phyloP scores from a whole-genome alignment of 2,329 filamentous ascomycete species.

The Alternaria solani region DNA sequence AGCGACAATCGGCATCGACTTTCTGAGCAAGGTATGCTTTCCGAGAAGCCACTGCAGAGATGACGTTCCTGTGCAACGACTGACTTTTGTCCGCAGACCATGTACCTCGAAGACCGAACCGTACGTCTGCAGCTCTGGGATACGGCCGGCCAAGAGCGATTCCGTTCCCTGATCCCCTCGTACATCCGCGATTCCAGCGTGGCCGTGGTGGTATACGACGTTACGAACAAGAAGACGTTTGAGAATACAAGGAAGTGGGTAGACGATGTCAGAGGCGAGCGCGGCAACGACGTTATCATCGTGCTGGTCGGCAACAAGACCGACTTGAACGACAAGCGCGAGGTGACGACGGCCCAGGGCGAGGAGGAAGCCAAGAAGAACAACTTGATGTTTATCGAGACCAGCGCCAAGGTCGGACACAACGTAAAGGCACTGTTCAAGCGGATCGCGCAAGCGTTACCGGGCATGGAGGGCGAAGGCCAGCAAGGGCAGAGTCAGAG shows the following conservation, averaged over 20 bases:
- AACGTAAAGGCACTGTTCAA: conserved; percentile 98
- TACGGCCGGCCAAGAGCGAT: conserved; percentile 96
- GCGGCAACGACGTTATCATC: conserved; percentile 98
- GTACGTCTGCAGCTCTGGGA: conserved; percentile 98
- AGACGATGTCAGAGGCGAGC: conserved; percentile 94
- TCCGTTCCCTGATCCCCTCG: conserved; percentile 94
- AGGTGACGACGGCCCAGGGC: conserved; percentile 94
- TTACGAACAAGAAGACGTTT: conserved; percentile 96
- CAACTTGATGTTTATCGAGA: conserved; percentile 98
- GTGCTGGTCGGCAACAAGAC: conserved; percentile 99
- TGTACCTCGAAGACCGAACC: conserved; percentile 99
- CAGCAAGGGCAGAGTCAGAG: conserved; percentile 81
- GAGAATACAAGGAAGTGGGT: conserved; percentile 99
- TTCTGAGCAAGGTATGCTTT: conserved; percentile 84
- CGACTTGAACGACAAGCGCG: conserved; percentile 96
- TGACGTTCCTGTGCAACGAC: background rate
- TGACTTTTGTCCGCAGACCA: conserved; percentile 69
- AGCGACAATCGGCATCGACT: conserved; percentile 98
- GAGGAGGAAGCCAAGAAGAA: conserved; percentile 99
- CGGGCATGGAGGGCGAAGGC: conserved; percentile 94
- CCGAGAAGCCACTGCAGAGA: background rate
- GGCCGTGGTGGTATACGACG: conserved; percentile 98
- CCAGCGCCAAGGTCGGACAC: conserved; percentile 95
- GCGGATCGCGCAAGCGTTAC: conserved; percentile 96
- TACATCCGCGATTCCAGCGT: conserved; percentile 99